Conservation (phyloP, 192 early-diverging fungal genomes). For the Physocladia obscura region DNA sequence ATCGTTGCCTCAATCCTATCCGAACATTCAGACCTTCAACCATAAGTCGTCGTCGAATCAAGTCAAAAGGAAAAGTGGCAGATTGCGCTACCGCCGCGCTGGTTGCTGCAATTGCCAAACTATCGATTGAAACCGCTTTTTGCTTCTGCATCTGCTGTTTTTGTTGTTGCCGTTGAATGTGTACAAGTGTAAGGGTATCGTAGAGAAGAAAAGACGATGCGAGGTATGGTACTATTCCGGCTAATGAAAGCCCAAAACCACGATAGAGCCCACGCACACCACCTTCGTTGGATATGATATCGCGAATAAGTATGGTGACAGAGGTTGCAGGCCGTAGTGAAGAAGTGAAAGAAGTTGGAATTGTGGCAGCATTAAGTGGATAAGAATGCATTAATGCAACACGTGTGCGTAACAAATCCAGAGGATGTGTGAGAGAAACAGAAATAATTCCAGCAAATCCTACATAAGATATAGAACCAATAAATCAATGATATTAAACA, state of each 20-base stretch:
- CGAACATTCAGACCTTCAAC: conserved; percentile 7
- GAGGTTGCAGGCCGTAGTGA: neutral
- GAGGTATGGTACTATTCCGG: conserved; percentile 78
- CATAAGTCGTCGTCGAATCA: conserved; percentile 1
- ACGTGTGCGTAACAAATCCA: conserved; percentile 68
- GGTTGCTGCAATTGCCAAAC: conserved; percentile 11
- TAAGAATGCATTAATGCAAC: conserved; percentile 69
- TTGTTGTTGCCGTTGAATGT: conserved; percentile 1
- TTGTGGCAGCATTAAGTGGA: neutral
- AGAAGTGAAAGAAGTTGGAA: neutral
- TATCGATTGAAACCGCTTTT: neutral
- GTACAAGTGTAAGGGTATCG: conserved; percentile 48
- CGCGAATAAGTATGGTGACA: conserved; percentile 74
- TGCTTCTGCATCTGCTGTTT: neutral
- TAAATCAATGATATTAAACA: neutral
- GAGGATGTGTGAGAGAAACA: conserved; percentile 78
- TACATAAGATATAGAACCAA: neutral
- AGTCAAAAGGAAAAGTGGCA: conserved; percentile 18
- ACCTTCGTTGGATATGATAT: conserved; percentile 70
- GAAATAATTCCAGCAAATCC: conserved; percentile 68
- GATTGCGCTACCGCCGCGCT: conserved; percentile 7
- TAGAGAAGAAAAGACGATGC: conserved; percentile 64
- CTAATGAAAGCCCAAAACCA: conserved; percentile 76
- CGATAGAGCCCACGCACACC: conserved; percentile 81
- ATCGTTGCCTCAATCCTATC: neutral